A percentile compares a stretch with the other conserved stretches of the same genome.
phyloP scores from a whole-genome alignment of 2,329 filamentous ascomycete genomes.

The Colletotrichum lindemuthianum region DNA sequence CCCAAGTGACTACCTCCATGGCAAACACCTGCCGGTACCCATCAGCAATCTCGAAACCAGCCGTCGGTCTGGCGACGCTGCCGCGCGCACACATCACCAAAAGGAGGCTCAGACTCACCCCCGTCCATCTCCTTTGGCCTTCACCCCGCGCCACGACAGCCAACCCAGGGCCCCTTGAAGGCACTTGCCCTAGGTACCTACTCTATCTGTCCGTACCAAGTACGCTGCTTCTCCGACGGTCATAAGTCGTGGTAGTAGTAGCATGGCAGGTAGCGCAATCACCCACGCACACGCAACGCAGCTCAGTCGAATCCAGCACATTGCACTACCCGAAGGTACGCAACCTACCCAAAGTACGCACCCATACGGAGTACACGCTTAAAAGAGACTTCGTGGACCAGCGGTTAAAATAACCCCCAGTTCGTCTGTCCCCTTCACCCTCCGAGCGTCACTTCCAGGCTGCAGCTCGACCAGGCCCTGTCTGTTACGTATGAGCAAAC shows the following conservation, averaged over 20 bases:
- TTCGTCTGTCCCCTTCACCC: constrained; percentile 32
- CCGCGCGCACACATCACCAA: too few relatives aligned
- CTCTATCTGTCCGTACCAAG: not conserved
- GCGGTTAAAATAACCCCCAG: constrained; percentile 31
- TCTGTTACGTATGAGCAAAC: constrained; percentile 18
- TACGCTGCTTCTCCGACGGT: too few relatives aligned
- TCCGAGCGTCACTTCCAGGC: constrained; percentile 35
- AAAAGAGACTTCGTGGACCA: constrained; percentile 23
- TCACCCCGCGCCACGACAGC: not conserved
- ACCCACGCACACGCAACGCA: not conserved
- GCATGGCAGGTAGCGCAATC: not conserved
- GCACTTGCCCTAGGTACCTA: not conserved
- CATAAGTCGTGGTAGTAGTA: too few relatives aligned
- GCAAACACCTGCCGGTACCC: too few relatives aligned
- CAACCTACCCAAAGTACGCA: not conserved
- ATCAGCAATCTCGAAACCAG: too few relatives aligned
- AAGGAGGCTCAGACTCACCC: not conserved
- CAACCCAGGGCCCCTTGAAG: not conserved
- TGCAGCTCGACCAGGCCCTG: constrained; percentile 31
- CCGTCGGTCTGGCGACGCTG: too few relatives aligned
- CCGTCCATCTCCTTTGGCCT: not conserved
- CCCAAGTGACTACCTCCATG: too few relatives aligned
- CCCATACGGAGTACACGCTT: constrained; percentile 5
- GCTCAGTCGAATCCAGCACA: not conserved
- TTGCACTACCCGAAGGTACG: not conserved